Base-by-base conservation (phyloP, 768 basidiomycete species). In the Mycena epipterygia region DNA sequence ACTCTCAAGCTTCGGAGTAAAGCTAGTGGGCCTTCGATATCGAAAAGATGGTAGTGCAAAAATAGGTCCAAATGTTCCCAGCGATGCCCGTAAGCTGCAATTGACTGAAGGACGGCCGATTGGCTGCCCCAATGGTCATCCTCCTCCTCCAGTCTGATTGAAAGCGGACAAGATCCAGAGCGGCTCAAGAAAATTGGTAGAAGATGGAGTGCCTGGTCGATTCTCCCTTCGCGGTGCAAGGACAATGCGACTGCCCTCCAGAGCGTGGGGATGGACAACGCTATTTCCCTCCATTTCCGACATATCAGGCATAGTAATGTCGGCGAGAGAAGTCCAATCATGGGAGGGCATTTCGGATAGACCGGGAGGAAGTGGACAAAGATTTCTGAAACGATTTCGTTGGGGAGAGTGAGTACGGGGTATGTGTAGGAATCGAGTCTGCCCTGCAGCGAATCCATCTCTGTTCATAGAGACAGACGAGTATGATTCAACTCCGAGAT, bases 241-340 rank as follows among this genome's bases (percentile, higher is more conserved):
- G 1, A 16, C 4, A 39, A 3, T 7, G 23, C 2, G 25, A 65
- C n/a, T 12, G n/a, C 64, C 6, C 64, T 21, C 64, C 64, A 65
- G 32, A 65, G 64, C 0, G 42, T 25, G 27, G 64, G 64, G 5
- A 53, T 46, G 16, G 41, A 19, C 5, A 56, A 42, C 21, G 53
- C 53, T 33, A 56, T 65, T n/a, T 46, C 37, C 14, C 53, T 19
- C 64, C 55, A 65, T 55, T 33, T 33, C 5, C 41, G 52, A 27
- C 64, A 65, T 25, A 57, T 57, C 23, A 46, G 53, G 9, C 53
- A 35, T 2, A 64, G 51, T 1, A 46, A 6, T 5, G 21, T 23
- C 12, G 52, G 63, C 5, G 63, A 64, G 2, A 25, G 29, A 16
- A 9, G 52, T 5, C 52, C 52, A n/a, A 48, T 55, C 19, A 23